These are phyloP conservation scores for Rhodotorula sp. DNA, from an alignment of 1,284 basidiomycete genomes.

Conservation along the genomic window DNA sequence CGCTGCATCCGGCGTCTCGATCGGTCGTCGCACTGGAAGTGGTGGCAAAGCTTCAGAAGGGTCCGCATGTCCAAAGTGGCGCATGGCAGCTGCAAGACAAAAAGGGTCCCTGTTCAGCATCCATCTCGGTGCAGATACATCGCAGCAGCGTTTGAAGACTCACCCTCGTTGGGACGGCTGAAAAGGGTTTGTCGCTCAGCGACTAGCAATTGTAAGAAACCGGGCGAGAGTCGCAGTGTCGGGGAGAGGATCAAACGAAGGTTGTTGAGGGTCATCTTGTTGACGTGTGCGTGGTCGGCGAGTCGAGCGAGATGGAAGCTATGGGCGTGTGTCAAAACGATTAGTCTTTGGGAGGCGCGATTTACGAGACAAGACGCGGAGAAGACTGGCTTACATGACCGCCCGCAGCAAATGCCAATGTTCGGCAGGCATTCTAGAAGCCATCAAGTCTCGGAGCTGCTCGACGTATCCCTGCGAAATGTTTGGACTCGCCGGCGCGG, in stretches of 20 bases:
- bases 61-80: not conserved
- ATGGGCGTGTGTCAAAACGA: not conserved
- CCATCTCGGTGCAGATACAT: too few relatives aligned
- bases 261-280: slow-evolving; percentile 44
- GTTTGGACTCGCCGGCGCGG: not conserved
- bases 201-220: slow-evolving; percentile 40
- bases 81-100: not conserved
- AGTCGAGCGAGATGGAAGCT: slow-evolving; percentile 41
- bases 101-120: not conserved
- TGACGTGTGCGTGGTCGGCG: slow-evolving; percentile 24
- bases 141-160: not conserved
- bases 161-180: slow-evolving; percentile 18
- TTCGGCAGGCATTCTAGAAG: slow-evolving; percentile 29
- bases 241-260: slow-evolving; percentile 42
- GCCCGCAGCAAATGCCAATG: slow-evolving; percentile 38
- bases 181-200: slow-evolving; percentile 36
- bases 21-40: not conserved
- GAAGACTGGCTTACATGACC: slow-evolving; percentile 4
- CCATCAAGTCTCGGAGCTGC: slow-evolving; percentile 33
- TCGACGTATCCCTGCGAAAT: slow-evolving; percentile 21
- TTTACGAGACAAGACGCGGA: too few relatives aligned
- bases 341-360: not conserved
- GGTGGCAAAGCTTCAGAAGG: not conserved
- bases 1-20: too few relatives aligned
- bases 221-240: slow-evolving; percentile 40